Evolutionary conservation across 1,284 basidiomycete species (phyloP), one percentile per base, ranked within the genome.

Genomic region (Tranzscheliella williamsii): DNA sequence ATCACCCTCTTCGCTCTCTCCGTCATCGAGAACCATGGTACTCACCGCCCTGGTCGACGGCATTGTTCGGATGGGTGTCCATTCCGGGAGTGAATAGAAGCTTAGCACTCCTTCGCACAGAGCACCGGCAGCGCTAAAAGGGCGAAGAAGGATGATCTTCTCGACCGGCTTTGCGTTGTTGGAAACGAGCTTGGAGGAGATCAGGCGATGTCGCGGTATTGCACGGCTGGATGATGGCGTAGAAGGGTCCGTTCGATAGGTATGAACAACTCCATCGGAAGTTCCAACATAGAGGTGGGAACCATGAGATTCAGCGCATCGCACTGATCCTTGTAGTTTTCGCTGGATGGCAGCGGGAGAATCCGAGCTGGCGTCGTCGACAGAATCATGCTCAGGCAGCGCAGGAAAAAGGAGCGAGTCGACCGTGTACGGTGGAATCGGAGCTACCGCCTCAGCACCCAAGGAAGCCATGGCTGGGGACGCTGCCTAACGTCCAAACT

Each of bases 261-360:
- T 52, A 21, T 65, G 57, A 22, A 70, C 42, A 16, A 45, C 13
- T 6, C 70, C 70, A 36, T 73, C 60, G 17, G 62, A 63, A 11
- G 66, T 51, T 35, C 68, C 70, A 27, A 71, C 33, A 39, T 71
- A 71, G 24, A 73, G 58, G 24, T 64, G 42, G 15, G 39, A 31
- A 24, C 49, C 54, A 27, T 63, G 54, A 16, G 49, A 45, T 32
- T 63, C 47, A 18, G 56, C 36, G 52, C 67, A 57, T 37, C 62
- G 52, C 21, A 66, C 42, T 24, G 66, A 29, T 34, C 46, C 17
- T 33, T 58, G 62, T 20, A 41, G 22, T n/a, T 36, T 62, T 18
- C 38, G 46, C 24, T 62, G 58, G 22, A 64, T 49, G 13, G 52
- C 64, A 27, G 60, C 58, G 9, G 69, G 66, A 1, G 68, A 71